Evolutionary conservation across 148 eudicot species (phyloP).

Genomic region (Agrostemma githago): DNA sequence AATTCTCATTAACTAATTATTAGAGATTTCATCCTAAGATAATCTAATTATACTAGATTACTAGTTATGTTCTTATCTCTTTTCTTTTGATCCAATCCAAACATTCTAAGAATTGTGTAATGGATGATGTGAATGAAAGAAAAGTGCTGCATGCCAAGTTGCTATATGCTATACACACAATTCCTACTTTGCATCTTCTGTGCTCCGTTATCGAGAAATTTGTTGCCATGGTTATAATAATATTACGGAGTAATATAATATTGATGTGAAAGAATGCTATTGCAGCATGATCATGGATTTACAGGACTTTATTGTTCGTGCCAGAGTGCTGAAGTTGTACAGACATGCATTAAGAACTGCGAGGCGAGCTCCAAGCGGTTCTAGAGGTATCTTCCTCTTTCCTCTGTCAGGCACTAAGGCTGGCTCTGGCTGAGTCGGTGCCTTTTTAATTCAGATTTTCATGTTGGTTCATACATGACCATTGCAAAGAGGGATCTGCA

Average conservation of each 20-base stretch:
- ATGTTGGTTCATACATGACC: no score
- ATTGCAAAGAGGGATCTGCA: no score
- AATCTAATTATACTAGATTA: conserved; percentile 2
- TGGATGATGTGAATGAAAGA: background rate
- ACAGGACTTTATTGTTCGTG: conserved; percentile 76
- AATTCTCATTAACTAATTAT: background rate
- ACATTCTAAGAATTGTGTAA: background rate
- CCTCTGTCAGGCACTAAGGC: background rate
- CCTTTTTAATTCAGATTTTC: background rate
- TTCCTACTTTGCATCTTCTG: background rate
- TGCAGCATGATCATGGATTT: conserved; percentile 56
- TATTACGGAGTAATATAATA: background rate
- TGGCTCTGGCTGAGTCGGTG: background rate
- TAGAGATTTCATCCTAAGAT: background rate
- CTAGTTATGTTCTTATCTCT: background rate
- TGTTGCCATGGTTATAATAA: background rate
- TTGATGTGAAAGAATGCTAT: conserved; percentile 15
- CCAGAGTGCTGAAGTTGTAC: conserved; percentile 81
- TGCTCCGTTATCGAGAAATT: background rate
- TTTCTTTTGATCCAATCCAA: background rate
- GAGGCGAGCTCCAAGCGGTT: conserved; percentile 65
- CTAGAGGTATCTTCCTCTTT: conserved; percentile 45
- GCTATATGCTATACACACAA: background rate
- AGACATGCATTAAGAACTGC: conserved; percentile 73
- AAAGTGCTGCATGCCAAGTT: background rate